Evolutionary conservation across 2,329 filamentous ascomycete genomes (phyloP).

Genomic region (Colletotrichum falcatum): DNA sequence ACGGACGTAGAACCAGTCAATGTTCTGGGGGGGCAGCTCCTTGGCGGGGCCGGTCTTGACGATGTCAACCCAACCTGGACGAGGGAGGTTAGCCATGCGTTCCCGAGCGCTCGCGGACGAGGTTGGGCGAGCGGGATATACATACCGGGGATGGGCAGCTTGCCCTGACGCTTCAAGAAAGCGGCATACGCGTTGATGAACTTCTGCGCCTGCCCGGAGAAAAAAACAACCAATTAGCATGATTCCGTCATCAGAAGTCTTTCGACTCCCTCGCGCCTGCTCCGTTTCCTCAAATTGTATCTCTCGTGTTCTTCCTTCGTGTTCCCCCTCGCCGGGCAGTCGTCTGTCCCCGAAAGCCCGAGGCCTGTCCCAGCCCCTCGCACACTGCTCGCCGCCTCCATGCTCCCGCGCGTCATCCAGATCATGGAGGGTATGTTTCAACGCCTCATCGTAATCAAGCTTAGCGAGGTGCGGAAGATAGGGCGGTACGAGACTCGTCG

Average conservation of each 20-base stretch:
- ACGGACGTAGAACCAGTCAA: slow-evolving; percentile 95
- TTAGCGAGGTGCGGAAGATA: not conserved
- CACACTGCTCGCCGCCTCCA: not conserved
- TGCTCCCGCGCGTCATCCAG: not conserved
- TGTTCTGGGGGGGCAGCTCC: slow-evolving; percentile 97
- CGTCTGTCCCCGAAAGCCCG: slow-evolving; percentile 1
- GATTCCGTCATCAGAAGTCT: slow-evolving; percentile 81
- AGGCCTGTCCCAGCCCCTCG: not conserved
- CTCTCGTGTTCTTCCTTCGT: not conserved
- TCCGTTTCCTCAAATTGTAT: slow-evolving; percentile 53
- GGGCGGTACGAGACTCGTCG: not conserved
- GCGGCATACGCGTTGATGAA: slow-evolving; percentile 88
- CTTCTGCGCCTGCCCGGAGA: slow-evolving; percentile 77
- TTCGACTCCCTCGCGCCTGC: slow-evolving; percentile 80
- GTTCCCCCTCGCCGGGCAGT: slow-evolving; percentile 6
- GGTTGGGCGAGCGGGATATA: slow-evolving; percentile 44
- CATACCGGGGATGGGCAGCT: slow-evolving; percentile 90
- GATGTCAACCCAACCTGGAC: slow-evolving; percentile 94
- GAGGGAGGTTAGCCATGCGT: slow-evolving; percentile 39
- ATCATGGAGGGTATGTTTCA: slow-evolving; percentile 41
- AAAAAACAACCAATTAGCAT: slow-evolving; percentile 70
- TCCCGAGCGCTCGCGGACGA: not conserved
- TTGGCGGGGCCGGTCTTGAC: slow-evolving; percentile 98
- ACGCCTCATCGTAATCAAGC: slow-evolving; percentile 40
- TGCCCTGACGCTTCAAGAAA: slow-evolving; percentile 95